Conservation (phyloP, 2,329 filamentous ascomycete species). For the Fusarium verticillioides region DNA sequence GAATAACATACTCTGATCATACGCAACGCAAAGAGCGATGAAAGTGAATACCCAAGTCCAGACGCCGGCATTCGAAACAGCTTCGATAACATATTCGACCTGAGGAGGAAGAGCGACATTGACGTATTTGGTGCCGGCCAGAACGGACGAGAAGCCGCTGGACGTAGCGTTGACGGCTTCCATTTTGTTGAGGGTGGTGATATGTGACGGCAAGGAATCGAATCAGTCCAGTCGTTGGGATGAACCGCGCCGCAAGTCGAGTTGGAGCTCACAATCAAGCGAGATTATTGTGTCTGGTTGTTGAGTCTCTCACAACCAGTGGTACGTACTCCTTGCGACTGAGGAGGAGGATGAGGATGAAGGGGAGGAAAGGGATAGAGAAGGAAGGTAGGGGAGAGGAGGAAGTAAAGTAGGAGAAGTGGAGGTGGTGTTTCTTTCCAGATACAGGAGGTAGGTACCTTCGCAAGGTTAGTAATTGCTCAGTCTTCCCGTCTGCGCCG, state of each 20-base stretch:
- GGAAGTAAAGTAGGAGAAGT: slow-evolving; percentile 24
- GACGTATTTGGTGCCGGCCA: slow-evolving; percentile 68
- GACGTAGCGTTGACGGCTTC: slow-evolving; percentile 71
- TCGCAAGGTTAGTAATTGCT: slow-evolving; percentile 33
- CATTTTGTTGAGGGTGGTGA: slow-evolving; percentile 51
- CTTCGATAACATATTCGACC: slow-evolving; percentile 65
- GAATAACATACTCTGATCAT: slow-evolving; percentile 83
- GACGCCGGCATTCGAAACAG: slow-evolving; percentile 66
- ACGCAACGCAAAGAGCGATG: slow-evolving; percentile 77
- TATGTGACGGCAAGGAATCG: slow-evolving; percentile 9
- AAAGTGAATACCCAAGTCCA: slow-evolving; percentile 76
- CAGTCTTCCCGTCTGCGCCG: slow-evolving; percentile 1
- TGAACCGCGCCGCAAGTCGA: slow-evolving; percentile 21
- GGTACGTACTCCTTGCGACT: slow-evolving; percentile 28
- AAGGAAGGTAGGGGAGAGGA: slow-evolving; percentile 4
- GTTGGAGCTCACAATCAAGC: slow-evolving; percentile 17
- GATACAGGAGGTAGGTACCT: slow-evolving; percentile 18
- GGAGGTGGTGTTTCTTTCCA: slow-evolving; percentile 30
- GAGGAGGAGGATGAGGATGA: neutral
- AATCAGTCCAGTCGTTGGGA: neutral
- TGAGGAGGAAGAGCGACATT: slow-evolving; percentile 64
- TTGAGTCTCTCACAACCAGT: slow-evolving; percentile 27
- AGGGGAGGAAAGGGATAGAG: slow-evolving; percentile 4
- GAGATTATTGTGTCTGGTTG: slow-evolving; percentile 10
- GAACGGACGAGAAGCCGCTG: slow-evolving; percentile 73